Evolutionary conservation across 257 asterid species (phyloP).

Genomic region (Plantago elongata): DNA sequence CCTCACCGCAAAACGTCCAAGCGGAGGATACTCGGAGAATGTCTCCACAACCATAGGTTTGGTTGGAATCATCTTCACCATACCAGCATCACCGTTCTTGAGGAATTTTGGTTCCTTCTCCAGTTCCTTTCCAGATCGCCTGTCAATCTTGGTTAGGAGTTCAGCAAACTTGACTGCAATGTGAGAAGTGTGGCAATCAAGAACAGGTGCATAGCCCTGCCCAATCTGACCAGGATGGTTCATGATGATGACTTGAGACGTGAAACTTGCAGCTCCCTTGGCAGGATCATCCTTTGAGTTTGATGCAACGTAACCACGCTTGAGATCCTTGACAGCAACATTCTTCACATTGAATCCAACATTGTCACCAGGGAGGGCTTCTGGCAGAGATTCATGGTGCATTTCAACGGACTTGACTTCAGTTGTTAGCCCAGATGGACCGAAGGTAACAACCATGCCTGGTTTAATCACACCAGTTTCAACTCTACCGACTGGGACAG

Average conservation of each 20-base stretch:
- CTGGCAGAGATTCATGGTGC: slow-evolving; percentile 68
- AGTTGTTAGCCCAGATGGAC: slow-evolving; percentile 69
- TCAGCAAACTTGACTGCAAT: slow-evolving; percentile 60
- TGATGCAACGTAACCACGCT: slow-evolving; percentile 76
- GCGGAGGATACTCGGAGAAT: slow-evolving; percentile 49
- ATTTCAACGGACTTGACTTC: slow-evolving; percentile 84
- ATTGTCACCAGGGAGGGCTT: slow-evolving; percentile 83
- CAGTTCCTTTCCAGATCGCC: slow-evolving; percentile 54
- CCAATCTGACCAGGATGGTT: slow-evolving; percentile 83
- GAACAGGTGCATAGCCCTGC: slow-evolving; percentile 64
- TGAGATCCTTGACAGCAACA: slow-evolving; percentile 78
- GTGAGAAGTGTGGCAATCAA: slow-evolving; percentile 69
- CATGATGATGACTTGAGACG: slow-evolving; percentile 74
- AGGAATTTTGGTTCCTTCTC: slow-evolving; percentile 65
- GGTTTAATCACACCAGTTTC: slow-evolving; percentile 66
- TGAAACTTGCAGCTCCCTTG: slow-evolving; percentile 60
- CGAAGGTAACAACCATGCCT: slow-evolving; percentile 69
- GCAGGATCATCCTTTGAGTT: slow-evolving; percentile 84
- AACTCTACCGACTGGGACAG: slow-evolving; percentile 77
- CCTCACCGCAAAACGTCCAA: slow-evolving; percentile 60
- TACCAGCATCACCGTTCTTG: slow-evolving; percentile 59
- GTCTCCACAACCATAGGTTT: slow-evolving; percentile 67
- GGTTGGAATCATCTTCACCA: slow-evolving; percentile 64
- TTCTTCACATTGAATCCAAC: slow-evolving; percentile 83
- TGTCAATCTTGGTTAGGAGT: slow-evolving; percentile 54